These are phyloP conservation scores for Gossypium schwendimanii DNA, from an alignment of 441 rosid species.

Conservation along the genomic window DNA sequence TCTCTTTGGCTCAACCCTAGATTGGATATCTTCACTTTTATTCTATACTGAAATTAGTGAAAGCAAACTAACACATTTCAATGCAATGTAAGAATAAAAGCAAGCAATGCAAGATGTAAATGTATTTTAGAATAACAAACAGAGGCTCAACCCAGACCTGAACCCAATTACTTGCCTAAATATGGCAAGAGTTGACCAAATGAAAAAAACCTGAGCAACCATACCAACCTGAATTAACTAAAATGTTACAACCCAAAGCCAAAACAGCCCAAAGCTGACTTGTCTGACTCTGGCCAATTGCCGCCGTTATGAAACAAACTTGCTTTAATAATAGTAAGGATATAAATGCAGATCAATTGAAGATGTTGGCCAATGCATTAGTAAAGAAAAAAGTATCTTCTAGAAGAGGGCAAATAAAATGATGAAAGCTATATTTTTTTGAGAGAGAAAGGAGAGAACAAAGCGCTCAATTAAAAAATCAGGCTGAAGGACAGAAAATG, in stretches of 20 bases:
- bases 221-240: neutral
- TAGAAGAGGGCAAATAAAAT: neutral
- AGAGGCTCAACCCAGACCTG: neutral
- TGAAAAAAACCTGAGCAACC: neutral
- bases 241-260: neutral
- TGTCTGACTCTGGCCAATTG: neutral
- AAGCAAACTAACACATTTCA: too few species aligned
- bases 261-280: neutral
- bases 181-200: neutral
- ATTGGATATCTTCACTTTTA: too few species aligned
- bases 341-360: neutral
- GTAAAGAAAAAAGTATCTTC: neutral
- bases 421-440: neutral
- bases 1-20: too few species aligned
- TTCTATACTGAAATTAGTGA: too few species aligned
- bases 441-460: neutral
- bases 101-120: neutral
- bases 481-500: conserved; percentile 10
- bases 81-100: too few species aligned
- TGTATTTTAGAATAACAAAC: conserved; percentile 1
- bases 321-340: neutral
- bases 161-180: neutral
- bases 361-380: neutral
- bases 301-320: neutral
- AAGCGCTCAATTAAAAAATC: conserved; percentile 6